These are phyloP conservation scores for Phytophthora kernoviae DNA, from an alignment of 352 stramenopile genomes.

Conservation along the genomic window DNA sequence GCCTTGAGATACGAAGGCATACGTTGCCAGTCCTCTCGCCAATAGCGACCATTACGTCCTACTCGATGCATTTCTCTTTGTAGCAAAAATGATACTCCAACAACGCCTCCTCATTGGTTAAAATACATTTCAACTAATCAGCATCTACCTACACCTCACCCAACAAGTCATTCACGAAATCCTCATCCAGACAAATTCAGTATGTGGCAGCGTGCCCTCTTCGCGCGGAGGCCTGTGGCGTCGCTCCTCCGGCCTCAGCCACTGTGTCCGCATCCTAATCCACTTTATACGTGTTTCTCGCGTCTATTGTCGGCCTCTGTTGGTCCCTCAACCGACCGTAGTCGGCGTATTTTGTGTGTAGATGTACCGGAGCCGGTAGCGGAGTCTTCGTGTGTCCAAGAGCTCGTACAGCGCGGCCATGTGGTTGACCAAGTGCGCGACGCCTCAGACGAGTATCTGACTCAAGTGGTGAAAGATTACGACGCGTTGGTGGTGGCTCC, in stretches of 20 bases:
- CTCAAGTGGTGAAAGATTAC: slow-evolving; percentile 45
- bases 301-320: slow-evolving; percentile 19
- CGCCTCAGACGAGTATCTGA: slow-evolving; percentile 37
- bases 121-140: slow-evolving; percentile 7
- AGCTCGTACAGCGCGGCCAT: slow-evolving; percentile 77
- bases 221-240: slow-evolving; percentile 15
- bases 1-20: slow-evolving; percentile 45
- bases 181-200: slow-evolving; percentile 5
- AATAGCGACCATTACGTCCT: slow-evolving; percentile 4
- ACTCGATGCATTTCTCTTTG: slow-evolving; percentile 10
- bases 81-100: slow-evolving; percentile 3
- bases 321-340: slow-evolving; percentile 1
- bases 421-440: slow-evolving; percentile 56
- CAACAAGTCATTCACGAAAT: background rate
- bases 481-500: slow-evolving; percentile 71
- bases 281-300: background rate
- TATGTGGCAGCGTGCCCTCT: slow-evolving; percentile 29
- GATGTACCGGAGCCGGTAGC: slow-evolving; percentile 55
- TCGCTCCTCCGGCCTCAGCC: background rate
- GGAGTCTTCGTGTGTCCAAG: slow-evolving; percentile 60
- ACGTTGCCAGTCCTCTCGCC: slow-evolving; percentile 38
- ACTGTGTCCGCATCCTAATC: background rate
- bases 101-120: slow-evolving; percentile 8
- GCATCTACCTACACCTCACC: background rate
- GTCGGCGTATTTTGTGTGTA: slow-evolving; percentile 65